These are phyloP conservation scores for Pythium volutum DNA, from an alignment of 352 stramenopile genomes.

Conservation along the genomic window DNA sequence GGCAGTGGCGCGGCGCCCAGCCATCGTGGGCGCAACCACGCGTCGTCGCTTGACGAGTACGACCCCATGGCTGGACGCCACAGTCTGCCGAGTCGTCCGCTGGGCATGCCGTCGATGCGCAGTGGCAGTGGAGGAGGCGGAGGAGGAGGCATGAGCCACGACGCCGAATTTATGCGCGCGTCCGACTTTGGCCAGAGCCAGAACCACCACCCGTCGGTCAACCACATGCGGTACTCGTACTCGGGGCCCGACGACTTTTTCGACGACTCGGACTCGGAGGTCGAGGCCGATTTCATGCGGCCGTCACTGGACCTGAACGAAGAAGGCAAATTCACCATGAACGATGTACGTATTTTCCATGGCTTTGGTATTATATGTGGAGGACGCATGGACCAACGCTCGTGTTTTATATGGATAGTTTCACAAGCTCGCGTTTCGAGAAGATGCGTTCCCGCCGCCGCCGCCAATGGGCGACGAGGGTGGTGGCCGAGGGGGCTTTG, in stretches of 20 bases:
- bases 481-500: conserved; percentile 43
- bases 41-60: conserved; percentile 12
- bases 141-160: neutral
- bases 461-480: conserved; percentile 50
- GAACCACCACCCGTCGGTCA: too few relatives aligned
- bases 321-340: conserved; percentile 30
- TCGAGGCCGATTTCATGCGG: conserved; percentile 31
- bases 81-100: conserved; percentile 23
- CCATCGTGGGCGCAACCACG: conserved; percentile 12
- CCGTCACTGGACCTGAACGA: conserved; percentile 36
- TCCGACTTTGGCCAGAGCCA: conserved; percentile 19
- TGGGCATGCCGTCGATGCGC: conserved; percentile 26
- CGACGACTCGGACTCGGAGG: conserved; percentile 47
- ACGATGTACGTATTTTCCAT: conserved; percentile 28
- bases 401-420: conserved; percentile 24
- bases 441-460: conserved; percentile 73
- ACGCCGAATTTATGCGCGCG: neutral
- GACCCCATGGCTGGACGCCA: conserved; percentile 22
- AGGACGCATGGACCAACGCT: neutral
- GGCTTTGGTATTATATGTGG: neutral
- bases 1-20: too few relatives aligned
- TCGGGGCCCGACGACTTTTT: conserved; percentile 54
- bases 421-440: conserved; percentile 43
- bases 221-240: conserved; percentile 62
- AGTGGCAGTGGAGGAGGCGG: neutral